phyloP scores from a whole-genome alignment of 768 basidiomycete species.

The Auricularia cornea region DNA sequence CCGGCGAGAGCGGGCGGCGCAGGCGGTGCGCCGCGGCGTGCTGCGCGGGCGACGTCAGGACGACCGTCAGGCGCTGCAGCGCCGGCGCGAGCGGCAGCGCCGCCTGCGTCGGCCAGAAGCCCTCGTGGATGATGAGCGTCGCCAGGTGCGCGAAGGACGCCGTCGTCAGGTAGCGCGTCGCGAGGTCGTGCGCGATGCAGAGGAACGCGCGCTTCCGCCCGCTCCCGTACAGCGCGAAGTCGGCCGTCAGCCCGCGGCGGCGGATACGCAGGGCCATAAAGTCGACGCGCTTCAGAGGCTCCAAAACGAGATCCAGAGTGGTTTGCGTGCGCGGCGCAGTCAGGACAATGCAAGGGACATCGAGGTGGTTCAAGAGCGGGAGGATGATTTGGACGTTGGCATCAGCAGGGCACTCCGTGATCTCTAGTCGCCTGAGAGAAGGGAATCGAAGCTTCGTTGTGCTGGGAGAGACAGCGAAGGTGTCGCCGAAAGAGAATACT shows the following conservation, averaged over 20 bases:
- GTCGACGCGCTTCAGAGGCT: background rate
- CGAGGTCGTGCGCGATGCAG: background rate
- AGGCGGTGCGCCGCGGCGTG: background rate
- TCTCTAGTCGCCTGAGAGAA: background rate
- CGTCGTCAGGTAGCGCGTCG: background rate
- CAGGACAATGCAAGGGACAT: background rate
- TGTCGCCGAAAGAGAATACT: background rate
- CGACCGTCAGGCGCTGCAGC: background rate
- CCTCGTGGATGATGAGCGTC: background rate
- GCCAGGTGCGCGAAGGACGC: background rate
- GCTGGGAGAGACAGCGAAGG: background rate
- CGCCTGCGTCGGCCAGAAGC: background rate
- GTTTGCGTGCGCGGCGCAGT: background rate
- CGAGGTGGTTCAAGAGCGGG: background rate
- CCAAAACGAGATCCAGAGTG: background rate
- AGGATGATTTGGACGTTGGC: background rate
- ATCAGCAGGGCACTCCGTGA: background rate
- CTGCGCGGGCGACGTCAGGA: background rate
- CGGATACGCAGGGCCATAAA: background rate
- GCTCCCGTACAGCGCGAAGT: background rate
- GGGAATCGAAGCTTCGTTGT: background rate
- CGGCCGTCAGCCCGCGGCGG: background rate
- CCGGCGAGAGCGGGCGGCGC: background rate
- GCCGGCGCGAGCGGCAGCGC: background rate
- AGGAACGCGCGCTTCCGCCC: background rate